These are phyloP conservation scores for Thielaviopsis musarum DNA, from an alignment of 2,329 filamentous ascomycete species.

Conservation along the genomic window DNA sequence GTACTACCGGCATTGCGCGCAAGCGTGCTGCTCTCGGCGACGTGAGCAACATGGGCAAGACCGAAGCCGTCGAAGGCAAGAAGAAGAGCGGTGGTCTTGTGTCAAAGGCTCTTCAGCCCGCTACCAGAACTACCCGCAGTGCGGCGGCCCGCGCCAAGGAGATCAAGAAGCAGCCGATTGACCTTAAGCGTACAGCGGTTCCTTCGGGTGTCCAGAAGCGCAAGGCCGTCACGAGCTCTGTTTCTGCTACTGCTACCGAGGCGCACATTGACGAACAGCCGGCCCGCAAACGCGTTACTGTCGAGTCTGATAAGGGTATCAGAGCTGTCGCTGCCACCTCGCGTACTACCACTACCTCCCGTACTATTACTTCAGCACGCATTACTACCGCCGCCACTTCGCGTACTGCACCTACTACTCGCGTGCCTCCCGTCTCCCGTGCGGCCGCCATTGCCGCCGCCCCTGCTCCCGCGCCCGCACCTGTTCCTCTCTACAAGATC, in stretches of 20 bases:
- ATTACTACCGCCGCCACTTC: background rate
- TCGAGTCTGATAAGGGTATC: conserved; percentile 33
- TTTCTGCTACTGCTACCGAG: conserved; percentile 3
- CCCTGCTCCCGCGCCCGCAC: conserved; percentile 12
- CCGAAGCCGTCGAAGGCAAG: conserved; percentile 54
- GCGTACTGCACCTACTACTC: background rate
- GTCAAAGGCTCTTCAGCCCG: conserved; percentile 68
- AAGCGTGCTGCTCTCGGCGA: conserved; percentile 81
- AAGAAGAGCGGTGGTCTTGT: conserved; percentile 56
- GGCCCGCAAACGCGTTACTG: conserved; percentile 33
- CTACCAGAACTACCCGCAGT: conserved; percentile 51
- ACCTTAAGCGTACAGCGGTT: conserved; percentile 55
- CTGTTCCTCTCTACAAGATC: conserved; percentile 12
- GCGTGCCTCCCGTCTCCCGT: background rate
- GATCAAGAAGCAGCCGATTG: conserved; percentile 39
- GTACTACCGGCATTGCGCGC: conserved; percentile 33
- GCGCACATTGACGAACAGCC: conserved; percentile 27
- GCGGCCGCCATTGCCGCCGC: background rate
- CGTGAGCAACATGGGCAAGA: conserved; percentile 87
- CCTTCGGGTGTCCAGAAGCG: conserved; percentile 63
- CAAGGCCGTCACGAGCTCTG: conserved; percentile 31
- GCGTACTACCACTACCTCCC: background rate
- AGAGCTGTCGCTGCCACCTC: conserved; percentile 10
- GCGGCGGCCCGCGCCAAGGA: conserved; percentile 54
- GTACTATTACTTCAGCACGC: background rate